phyloP scores from a whole-genome alignment of 352 stramenopile genomes.

The Phytophthora hibernalis region DNA sequence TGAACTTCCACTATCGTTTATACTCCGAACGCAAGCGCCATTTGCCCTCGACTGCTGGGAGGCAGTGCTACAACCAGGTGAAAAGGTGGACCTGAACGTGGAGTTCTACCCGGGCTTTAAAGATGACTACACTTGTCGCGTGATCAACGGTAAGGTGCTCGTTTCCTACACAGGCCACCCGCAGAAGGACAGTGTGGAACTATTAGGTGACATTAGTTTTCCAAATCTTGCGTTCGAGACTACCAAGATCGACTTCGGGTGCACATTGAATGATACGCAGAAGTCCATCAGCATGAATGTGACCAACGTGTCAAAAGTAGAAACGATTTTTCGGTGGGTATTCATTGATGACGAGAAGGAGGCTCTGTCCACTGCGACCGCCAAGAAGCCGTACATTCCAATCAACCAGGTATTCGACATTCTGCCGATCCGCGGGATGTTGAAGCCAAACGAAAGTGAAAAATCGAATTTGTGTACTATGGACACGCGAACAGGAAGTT shows the following conservation, averaged over 20 bases:
- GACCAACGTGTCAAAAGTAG: conserved; percentile 92
- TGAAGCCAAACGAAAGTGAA: conserved; percentile 91
- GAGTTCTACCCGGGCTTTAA: conserved; percentile 95
- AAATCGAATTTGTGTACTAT: conserved; percentile 95
- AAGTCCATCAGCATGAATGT: conserved; percentile 87
- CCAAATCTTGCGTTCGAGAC: conserved; percentile 95
- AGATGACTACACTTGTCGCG: conserved; percentile 90
- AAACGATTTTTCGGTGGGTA: conserved; percentile 92
- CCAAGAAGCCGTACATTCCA: conserved; percentile 88
- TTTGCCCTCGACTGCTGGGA: conserved; percentile 95
- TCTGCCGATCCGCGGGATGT: conserved; percentile 87
- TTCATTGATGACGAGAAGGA: conserved; percentile 95
- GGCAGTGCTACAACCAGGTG: conserved; percentile 79
- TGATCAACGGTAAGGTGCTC: conserved; percentile 86
- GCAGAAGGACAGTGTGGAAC: conserved; percentile 89
- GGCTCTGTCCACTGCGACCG: conserved; percentile 51
- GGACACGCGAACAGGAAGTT: conserved; percentile 94
- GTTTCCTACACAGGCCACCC: conserved; percentile 91
- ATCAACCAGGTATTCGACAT: conserved; percentile 96
- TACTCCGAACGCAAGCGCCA: conserved; percentile 88
- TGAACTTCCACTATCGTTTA: conserved; percentile 91
- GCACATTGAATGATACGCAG: conserved; percentile 95
- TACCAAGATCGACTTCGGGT: conserved; percentile 93
- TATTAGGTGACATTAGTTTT: conserved; percentile 94
- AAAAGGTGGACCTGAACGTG: conserved; percentile 85